phyloP scores from a whole-genome alignment of 768 basidiomycete genomes.

The Phanerochaete sordida region DNA sequence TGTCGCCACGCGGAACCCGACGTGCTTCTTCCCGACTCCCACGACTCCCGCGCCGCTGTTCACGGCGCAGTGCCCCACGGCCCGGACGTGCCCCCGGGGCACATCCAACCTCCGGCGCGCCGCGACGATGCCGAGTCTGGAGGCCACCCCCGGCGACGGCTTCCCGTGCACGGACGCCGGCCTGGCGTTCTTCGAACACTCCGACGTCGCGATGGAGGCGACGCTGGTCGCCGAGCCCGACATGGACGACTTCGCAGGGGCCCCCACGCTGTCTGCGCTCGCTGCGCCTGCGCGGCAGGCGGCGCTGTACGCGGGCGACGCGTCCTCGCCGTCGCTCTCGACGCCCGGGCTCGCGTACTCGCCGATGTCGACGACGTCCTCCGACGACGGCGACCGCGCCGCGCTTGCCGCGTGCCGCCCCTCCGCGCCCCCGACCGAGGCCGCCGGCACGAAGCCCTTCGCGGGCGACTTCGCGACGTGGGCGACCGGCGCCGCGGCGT shows the following conservation, averaged over 20 bases:
- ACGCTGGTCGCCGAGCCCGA: conserved; percentile 6
- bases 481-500: neutral
- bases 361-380: conserved; percentile 25
- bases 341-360: conserved; percentile 25
- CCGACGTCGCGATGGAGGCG: neutral
- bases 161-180: neutral
- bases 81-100: neutral
- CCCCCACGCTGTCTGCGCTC: neutral
- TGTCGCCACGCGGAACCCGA: conserved; percentile 1
- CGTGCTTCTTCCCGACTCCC: conserved; percentile 16
- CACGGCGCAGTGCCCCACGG: neutral
- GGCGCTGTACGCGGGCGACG: neutral
- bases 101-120: conserved; percentile 15
- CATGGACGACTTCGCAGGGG: conserved; percentile 1
- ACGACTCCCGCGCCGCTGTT: conserved; percentile 12
- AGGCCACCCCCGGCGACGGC: neutral
- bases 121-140: conserved; percentile 18
- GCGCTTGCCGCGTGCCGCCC: conserved; percentile 13
- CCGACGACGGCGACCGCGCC: conserved; percentile 25
- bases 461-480: neutral
- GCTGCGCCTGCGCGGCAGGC: neutral
- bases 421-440: neutral
- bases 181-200: neutral
- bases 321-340: conserved; percentile 19
- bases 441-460: neutral